phyloP scores from a whole-genome alignment of 805 yeast species.

The Starmerella scarabaei region DNA sequence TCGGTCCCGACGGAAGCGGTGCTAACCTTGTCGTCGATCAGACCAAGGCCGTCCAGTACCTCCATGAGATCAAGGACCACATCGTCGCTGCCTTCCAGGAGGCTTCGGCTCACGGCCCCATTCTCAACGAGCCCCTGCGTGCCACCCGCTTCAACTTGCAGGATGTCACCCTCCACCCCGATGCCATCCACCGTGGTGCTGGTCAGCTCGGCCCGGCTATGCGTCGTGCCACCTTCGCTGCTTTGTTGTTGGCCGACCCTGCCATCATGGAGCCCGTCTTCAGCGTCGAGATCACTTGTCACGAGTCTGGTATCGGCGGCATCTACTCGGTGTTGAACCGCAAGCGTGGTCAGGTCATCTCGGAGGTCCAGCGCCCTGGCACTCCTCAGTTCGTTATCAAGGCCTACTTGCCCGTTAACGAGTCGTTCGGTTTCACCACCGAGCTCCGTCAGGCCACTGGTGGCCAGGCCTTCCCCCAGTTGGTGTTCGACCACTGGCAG shows the following conservation, averaged over 20 bases:
- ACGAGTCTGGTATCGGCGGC: conserved; percentile 99
- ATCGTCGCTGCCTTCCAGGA: conserved; percentile 99
- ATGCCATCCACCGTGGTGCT: conserved; percentile 99
- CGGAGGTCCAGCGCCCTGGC: conserved; percentile 99
- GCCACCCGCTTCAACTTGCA: conserved; percentile 93
- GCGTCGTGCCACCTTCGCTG: conserved; percentile 99
- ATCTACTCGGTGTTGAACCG: conserved; percentile 98
- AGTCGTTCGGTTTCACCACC: conserved; percentile 99
- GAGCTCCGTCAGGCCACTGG: conserved; percentile 99
- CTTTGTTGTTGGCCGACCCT: conserved; percentile 96
- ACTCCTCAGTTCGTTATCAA: conserved; percentile 98
- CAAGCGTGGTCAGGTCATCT: conserved; percentile 95
- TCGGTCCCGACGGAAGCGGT: conserved; percentile 99
- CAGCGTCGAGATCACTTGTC: conserved; percentile 99
- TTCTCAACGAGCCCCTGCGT: conserved; percentile 93
- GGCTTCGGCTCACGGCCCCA: conserved; percentile 99
- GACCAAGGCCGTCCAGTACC: conserved; percentile 99
- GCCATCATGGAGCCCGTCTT: conserved; percentile 98
- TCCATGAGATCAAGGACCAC: conserved; percentile 97
- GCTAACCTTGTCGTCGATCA: conserved; percentile 98
- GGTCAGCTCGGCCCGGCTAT: conserved; percentile 99
- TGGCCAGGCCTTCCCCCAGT: conserved; percentile 99
- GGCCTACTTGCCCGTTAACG: conserved; percentile 99
- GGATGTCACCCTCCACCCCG: conserved; percentile 99
- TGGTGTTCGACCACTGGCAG: conserved; percentile 99